Evolutionary conservation across 495 filamentous ascomycete genomes (phyloP), one percentile per base, ranked within the genome.

Genomic region (Penicillium ucsense): DNA sequence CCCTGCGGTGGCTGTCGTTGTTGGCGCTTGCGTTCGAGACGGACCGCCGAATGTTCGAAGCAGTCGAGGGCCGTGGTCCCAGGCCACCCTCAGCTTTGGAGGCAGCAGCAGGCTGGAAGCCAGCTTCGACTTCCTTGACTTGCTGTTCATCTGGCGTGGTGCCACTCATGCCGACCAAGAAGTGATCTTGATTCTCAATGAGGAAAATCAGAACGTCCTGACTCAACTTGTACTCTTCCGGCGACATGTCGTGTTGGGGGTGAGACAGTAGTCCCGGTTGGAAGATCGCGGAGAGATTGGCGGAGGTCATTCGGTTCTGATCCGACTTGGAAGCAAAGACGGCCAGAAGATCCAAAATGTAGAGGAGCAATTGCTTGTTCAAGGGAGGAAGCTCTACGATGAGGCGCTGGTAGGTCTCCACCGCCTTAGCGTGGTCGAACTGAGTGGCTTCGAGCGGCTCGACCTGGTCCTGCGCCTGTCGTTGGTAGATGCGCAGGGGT

Each of bases 291-390:
- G 92, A 85, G 8, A 99, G 68, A 60, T 99, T 99, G 52, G 81
- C 81, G 32, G 92, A 88, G 9, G 82, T 94, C 92, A 99, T 99
- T 38, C 89, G 82, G 63, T 99, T 99, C 46, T 89, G 79, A 49
- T 99, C 92, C 0, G 90, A 85, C 69, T 99, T 99, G 46, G 92
- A 94, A 9, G 94, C 89, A 56, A 99, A 99, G 9, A 99, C 92
- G 8, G 92, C 94, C 32, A 99, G 78, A n/a, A 99, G 76, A 66
- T 99, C 92, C 31, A 99, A 77, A 50, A 99, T 94, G 61, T 99
- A 99, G 27, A 99, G 78, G 28, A 99, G 81, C 8, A 99, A 67
- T 66, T 99, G 92, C 48, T 90, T 83, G 63, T 99, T 99, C 27
- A 99, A 72, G 4, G 91, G 85, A 5, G 92, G 92, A 10, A 99